phyloP scores from a whole-genome alignment of 345 rosid species.

The Melaleuca quinquenervia region DNA sequence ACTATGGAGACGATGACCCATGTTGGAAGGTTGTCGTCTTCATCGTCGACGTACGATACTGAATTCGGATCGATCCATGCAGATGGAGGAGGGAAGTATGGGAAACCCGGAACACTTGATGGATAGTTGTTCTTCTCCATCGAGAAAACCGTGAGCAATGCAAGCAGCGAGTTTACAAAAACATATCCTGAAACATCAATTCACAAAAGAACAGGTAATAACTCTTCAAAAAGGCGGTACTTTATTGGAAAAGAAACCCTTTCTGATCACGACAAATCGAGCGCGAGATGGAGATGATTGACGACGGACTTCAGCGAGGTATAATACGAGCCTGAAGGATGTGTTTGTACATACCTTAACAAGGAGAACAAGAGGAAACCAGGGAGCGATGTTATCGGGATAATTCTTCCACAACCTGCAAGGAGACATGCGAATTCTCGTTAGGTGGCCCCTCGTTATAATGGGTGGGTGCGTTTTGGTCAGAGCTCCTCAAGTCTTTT shows the following conservation, averaged over 20 bases:
- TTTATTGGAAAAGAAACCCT: background rate
- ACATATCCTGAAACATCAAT: background rate
- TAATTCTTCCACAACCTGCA: background rate
- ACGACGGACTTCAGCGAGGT: background rate
- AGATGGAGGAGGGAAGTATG: background rate
- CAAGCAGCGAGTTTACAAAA: background rate
- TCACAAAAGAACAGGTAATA: background rate
- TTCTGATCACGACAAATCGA: background rate
- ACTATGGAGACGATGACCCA: slow-evolving; percentile 4
- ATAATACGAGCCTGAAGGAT: background rate
- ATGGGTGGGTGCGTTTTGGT: background rate
- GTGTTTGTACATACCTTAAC: background rate
- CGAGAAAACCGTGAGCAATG: background rate
- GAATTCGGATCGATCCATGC: background rate
- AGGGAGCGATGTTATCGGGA: background rate
- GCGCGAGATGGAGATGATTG: background rate
- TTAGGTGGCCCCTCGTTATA: background rate
- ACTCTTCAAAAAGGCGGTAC: background rate
- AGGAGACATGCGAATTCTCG: background rate
- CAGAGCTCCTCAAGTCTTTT: background rate
- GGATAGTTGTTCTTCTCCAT: background rate
- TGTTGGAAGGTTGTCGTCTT: background rate
- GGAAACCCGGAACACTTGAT: background rate
- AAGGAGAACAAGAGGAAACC: background rate
- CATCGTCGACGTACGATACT: background rate